These are phyloP conservation scores for Helichrysum umbraculigerum DNA, from an alignment of 129 eudicot species.

Conservation along the genomic window DNA sequence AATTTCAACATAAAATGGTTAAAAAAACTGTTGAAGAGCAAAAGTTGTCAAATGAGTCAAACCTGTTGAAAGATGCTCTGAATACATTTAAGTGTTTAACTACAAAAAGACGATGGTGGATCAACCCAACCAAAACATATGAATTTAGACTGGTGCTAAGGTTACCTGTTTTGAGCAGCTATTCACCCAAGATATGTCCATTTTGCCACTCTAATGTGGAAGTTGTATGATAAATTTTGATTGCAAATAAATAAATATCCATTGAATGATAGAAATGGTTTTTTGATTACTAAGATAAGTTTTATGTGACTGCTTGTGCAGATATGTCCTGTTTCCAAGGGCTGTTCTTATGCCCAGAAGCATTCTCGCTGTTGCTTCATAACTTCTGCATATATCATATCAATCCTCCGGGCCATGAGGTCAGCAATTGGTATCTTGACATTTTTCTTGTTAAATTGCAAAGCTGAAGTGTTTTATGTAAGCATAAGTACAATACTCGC, in stretches of 20 bases:
- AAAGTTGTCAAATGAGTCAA: not conserved
- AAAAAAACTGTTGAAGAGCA: not conserved
- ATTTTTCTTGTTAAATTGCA: not conserved
- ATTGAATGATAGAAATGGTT: slow-evolving; percentile 9
- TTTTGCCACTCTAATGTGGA: not conserved
- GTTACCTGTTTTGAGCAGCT: not conserved
- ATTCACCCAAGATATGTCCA: not conserved
- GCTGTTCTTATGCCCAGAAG: slow-evolving; percentile 81
- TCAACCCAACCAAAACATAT: not conserved
- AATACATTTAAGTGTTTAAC: not conserved
- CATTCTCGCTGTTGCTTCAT: slow-evolving; percentile 80
- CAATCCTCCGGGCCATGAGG: slow-evolving; percentile 97
- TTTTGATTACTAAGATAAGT: not conserved
- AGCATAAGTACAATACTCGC: not conserved
- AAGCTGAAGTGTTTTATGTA: not conserved
- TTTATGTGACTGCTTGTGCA: slow-evolving; percentile 40
- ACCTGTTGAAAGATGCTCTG: not conserved
- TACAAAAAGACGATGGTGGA: not conserved
- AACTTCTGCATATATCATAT: slow-evolving; percentile 93
- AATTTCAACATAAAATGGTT: not conserved
- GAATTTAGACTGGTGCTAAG: not conserved
- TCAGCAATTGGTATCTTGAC: slow-evolving; percentile 37
- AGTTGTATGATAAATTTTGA: not conserved
- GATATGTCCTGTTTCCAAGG: slow-evolving; percentile 96
- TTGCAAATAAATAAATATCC: slow-evolving; percentile 7